phyloP scores from a whole-genome alignment of 75 land plant species.

The Selaginella tamariscina region DNA sequence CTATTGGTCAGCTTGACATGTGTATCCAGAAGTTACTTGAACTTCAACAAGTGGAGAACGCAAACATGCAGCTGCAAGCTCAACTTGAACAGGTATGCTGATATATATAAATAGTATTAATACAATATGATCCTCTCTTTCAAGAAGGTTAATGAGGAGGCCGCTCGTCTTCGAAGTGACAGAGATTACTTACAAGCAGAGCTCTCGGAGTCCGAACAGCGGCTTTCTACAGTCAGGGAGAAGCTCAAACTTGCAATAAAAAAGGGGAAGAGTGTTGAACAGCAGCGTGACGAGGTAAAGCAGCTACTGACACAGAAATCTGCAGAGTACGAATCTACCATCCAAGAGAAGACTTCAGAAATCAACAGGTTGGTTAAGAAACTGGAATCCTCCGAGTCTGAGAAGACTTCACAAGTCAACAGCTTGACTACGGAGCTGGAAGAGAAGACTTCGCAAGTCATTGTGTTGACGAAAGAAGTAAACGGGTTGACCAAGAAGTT shows the following conservation, averaged over 20 bases:
- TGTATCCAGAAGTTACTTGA: background rate
- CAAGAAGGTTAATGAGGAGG: background rate
- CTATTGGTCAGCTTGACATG: background rate
- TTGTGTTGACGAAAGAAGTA: background rate
- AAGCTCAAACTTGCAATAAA: conserved; percentile 86
- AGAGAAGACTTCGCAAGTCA: background rate
- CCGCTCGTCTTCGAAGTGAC: conserved; percentile 1
- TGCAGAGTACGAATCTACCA: conserved; percentile 40
- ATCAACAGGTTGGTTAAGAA: background rate
- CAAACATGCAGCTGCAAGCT: background rate
- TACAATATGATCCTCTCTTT: background rate
- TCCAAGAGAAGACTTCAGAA: too few relatives aligned
- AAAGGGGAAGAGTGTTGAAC: conserved; percentile 77
- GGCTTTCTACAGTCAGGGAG: conserved; percentile 56
- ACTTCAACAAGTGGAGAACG: background rate
- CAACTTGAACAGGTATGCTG: background rate
- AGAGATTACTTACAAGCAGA: conserved; percentile 26
- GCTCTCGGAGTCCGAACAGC: conserved; percentile 65
- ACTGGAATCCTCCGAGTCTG: background rate
- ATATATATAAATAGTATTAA: background rate
- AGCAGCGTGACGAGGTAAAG: conserved; percentile 75
- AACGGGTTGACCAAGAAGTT: too few relatives aligned
- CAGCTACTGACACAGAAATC: conserved; percentile 63
- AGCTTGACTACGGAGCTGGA: too few relatives aligned
- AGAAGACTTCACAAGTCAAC: background rate